Evolutionary conservation across 768 basidiomycete species (phyloP).

Genomic region (Coprinopsis strossmayeri): DNA sequence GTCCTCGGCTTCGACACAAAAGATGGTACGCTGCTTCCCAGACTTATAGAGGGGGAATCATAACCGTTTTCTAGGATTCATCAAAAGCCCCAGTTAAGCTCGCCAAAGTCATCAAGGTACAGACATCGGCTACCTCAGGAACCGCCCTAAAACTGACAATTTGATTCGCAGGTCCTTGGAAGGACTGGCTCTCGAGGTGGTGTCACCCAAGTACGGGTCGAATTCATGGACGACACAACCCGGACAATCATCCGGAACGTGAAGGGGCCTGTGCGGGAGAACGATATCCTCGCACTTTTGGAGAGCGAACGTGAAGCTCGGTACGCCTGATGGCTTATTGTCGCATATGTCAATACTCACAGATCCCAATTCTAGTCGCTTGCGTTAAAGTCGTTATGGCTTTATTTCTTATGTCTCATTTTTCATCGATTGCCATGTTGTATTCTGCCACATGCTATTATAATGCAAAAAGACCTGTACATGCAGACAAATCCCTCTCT

Average conservation of each 20-base stretch:
- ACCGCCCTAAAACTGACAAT: slow-evolving; percentile 11
- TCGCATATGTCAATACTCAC: background rate
- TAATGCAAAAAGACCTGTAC: slow-evolving; percentile 4
- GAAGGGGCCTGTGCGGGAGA: slow-evolving; percentile 93
- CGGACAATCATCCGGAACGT: slow-evolving; percentile 98
- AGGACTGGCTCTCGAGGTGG: slow-evolving; percentile 98
- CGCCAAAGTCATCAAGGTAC: slow-evolving; percentile 94
- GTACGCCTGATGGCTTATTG: slow-evolving; percentile 42
- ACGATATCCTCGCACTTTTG: slow-evolving; percentile 93
- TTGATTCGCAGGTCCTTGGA: slow-evolving; percentile 73
- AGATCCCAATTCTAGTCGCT: slow-evolving; percentile 23
- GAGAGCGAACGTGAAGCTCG: slow-evolving; percentile 99
- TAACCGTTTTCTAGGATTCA: slow-evolving; percentile 51
- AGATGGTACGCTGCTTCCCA: slow-evolving; percentile 23
- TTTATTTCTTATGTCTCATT: background rate
- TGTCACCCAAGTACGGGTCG: slow-evolving; percentile 98
- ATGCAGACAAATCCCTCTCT: background rate
- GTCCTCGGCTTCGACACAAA: slow-evolving; percentile 17
- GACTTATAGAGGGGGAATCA: background rate
- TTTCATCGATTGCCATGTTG: slow-evolving; percentile 3
- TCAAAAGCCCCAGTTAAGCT: slow-evolving; percentile 94
- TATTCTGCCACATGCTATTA: slow-evolving; percentile 11
- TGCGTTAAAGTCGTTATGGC: slow-evolving; percentile 24
- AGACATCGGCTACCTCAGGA: slow-evolving; percentile 1
- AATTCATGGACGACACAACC: slow-evolving; percentile 96